phyloP scores from a whole-genome alignment of 2,329 filamentous ascomycete species.

The Ophiostoma piceae region DNA sequence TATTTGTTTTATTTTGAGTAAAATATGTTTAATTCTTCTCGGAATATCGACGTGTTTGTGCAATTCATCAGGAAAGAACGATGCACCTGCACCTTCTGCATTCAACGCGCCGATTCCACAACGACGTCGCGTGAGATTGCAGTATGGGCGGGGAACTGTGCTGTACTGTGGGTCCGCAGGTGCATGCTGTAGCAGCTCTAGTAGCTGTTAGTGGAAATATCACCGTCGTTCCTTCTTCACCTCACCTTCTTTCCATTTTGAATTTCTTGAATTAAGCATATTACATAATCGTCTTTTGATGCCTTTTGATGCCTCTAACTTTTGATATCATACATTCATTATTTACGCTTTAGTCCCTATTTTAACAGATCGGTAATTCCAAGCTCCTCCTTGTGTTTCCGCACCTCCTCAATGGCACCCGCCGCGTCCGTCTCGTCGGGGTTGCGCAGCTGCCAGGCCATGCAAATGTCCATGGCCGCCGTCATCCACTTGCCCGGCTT shows the following conservation, averaged over 20 bases:
- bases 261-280: not conserved
- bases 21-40: too few relatives aligned
- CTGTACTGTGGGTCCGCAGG: not conserved
- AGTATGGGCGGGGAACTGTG: not conserved
- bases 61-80: not conserved
- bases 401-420: conserved; percentile 57
- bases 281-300: not conserved
- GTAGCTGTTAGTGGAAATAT: not conserved
- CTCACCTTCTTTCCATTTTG: not conserved
- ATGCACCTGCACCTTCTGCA: not conserved
- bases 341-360: not conserved
- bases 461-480: conserved; percentile 68
- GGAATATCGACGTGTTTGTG: not conserved
- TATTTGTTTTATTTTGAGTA: not conserved
- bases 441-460: conserved; percentile 85
- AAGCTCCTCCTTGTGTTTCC: conserved; percentile 47
- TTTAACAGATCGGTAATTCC: conserved; percentile 34
- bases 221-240: not conserved
- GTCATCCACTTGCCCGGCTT: conserved; percentile 81
- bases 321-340: not conserved
- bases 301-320: not conserved
- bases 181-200: not conserved
- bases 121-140: not conserved
- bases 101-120: not conserved
- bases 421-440: conserved; percentile 57